phyloP scores from a whole-genome alignment of 2,329 filamentous ascomycete species.

The Simplicillium aogashimaense region DNA sequence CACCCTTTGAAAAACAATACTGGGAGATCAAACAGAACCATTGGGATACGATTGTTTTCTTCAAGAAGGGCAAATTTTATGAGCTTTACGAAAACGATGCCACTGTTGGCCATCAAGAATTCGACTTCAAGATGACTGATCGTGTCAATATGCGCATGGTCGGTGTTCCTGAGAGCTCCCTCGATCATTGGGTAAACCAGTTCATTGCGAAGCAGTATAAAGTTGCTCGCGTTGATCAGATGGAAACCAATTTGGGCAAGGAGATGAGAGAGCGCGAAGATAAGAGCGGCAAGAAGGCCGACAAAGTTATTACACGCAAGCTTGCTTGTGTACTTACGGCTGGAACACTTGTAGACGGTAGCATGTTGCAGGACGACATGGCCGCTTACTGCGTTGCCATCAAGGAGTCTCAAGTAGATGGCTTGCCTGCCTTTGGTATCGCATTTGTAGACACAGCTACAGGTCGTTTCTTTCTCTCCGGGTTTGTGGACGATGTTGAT shows the following conservation, averaged over 20 bases:
- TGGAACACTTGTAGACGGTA: constrained; percentile 87
- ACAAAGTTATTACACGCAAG: constrained; percentile 90
- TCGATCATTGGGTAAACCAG: constrained; percentile 97
- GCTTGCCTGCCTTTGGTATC: constrained; percentile 76
- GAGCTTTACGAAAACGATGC: constrained; percentile 98
- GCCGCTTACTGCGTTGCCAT: constrained; percentile 93
- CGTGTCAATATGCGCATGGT: constrained; percentile 99
- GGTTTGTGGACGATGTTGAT: constrained; percentile 85
- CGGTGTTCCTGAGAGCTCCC: constrained; percentile 85
- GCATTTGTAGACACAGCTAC: constrained; percentile 94
- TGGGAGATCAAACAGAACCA: constrained; percentile 99
- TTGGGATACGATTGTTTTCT: constrained; percentile 96
- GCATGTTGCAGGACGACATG: constrained; percentile 98
- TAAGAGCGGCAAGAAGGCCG: constrained; percentile 57
- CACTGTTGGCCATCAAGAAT: constrained; percentile 89
- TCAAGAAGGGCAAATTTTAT: constrained; percentile 99
- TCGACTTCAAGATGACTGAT: constrained; percentile 95
- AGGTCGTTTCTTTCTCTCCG: constrained; percentile 86
- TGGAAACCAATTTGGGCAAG: constrained; percentile 90
- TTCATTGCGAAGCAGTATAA: constrained; percentile 98
- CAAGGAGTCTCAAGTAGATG: constrained; percentile 69
- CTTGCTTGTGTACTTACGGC: constrained; percentile 83
- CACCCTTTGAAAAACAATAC: constrained; percentile 94
- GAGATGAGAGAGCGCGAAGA: constrained; percentile 94
- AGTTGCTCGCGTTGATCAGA: constrained; percentile 91